Conservation (phyloP, 768 basidiomycete genomes). For the Collybiopsis confluens region DNA sequence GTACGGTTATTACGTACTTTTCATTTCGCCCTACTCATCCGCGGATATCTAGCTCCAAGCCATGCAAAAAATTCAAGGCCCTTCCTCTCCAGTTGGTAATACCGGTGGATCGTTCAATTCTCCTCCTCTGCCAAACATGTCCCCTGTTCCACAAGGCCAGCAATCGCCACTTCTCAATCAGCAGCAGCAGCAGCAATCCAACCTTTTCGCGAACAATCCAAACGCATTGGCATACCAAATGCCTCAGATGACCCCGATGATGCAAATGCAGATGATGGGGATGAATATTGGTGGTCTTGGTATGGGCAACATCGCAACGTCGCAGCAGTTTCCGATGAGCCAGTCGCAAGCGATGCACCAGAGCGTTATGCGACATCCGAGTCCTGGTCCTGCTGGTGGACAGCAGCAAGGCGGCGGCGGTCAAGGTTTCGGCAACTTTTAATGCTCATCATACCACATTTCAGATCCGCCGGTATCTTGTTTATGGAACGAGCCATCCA, state of each 20-base stretch:
- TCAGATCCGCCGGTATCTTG: background rate
- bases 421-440: conserved; percentile 43
- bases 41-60: conserved; percentile 61
- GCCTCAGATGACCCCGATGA: conserved; percentile 58
- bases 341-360: conserved; percentile 78
- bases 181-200: conserved; percentile 39
- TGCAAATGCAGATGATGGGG: conserved; percentile 59
- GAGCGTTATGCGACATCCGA: conserved; percentile 81
- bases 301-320: conserved; percentile 10
- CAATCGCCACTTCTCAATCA: conserved; percentile 36
- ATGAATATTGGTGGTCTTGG: conserved; percentile 44
- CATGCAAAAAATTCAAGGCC: conserved; percentile 65
- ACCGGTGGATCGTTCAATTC: conserved; percentile 33
- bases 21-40: background rate
- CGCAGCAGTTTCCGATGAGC: conserved; percentile 47
- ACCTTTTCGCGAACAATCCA: conserved; percentile 46
- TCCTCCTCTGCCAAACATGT: conserved; percentile 33
- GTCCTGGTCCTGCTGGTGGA: conserved; percentile 44
- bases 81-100: conserved; percentile 34
- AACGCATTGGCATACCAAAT: conserved; percentile 54
- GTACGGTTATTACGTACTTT: conserved; percentile 32
- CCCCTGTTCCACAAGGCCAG: conserved; percentile 22
- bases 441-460: conserved; percentile 12
- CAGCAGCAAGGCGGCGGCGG: conserved; percentile 16
- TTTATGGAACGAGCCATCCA: no score